Percentiles rank a stretch among this genome's conserved stretches.
Conservation (phyloP, 2,329 filamentous ascomycete species). For the Xylaria sp. region DNA sequence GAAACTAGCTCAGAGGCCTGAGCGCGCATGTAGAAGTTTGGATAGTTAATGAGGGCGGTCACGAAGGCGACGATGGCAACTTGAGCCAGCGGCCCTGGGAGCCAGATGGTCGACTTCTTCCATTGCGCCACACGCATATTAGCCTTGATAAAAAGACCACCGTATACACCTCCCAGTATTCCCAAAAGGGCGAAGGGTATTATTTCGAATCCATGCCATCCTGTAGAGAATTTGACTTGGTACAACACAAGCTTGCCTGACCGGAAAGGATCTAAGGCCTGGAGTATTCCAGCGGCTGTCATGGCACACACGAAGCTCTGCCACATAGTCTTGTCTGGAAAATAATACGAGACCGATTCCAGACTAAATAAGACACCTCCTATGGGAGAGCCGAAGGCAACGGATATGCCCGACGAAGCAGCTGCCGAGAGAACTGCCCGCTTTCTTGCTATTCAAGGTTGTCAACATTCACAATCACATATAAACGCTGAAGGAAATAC, state of each 20-base stretch:
- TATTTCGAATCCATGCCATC: conserved; percentile 95
- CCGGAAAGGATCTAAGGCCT: conserved; percentile 92
- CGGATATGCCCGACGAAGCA: conserved; percentile 90
- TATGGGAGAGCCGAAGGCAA: conserved; percentile 91
- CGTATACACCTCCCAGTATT: conserved; percentile 91
- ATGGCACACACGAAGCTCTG: conserved; percentile 99
- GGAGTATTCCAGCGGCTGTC: conserved; percentile 94
- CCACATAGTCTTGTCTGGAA: conserved; percentile 99
- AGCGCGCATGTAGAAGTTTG: conserved; percentile 94
- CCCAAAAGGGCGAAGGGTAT: conserved; percentile 88
- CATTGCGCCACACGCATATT: conserved; percentile 89
- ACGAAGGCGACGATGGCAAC: conserved; percentile 82
- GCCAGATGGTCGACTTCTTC: conserved; percentile 74
- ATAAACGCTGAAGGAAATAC: conserved; percentile 27
- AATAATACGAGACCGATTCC: conserved; percentile 97
- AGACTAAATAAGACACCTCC: conserved; percentile 92
- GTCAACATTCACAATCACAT: conserved; percentile 4
- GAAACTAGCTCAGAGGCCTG: conserved; percentile 93
- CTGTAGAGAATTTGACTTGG: conserved; percentile 90
- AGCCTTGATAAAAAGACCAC: conserved; percentile 91
- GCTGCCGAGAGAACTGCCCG: conserved; percentile 91
- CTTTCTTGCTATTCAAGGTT: conserved; percentile 75
- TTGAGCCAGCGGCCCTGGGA: conserved; percentile 80
- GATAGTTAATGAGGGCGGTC: conserved; percentile 92
- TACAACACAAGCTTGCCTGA: conserved; percentile 96